Percentiles rank a stretch among this genome's conserved stretches.
phyloP scores from a whole-genome alignment of 2,329 filamentous ascomycete species.

The Claviceps digitariae region DNA sequence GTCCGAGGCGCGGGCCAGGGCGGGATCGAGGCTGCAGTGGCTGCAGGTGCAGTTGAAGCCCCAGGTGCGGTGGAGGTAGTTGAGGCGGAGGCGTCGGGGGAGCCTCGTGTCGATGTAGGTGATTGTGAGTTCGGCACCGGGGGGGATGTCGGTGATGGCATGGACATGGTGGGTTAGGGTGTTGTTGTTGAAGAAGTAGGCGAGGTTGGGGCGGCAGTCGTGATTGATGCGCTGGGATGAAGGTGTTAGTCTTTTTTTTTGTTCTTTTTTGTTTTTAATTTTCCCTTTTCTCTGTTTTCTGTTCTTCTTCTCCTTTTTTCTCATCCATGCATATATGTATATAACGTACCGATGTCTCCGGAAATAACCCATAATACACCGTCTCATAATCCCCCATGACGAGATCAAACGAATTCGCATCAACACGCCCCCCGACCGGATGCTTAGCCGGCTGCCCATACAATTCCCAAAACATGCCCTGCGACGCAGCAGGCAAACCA shows the following conservation, averaged over 20 bases:
- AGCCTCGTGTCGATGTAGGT: constrained; percentile 26
- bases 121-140: constrained; percentile 30
- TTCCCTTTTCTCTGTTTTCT: too few relatives aligned
- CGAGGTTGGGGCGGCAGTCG: constrained; percentile 30
- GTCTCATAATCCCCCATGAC: neutral
- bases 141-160: constrained; percentile 24
- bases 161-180: constrained; percentile 26
- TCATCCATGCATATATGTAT: too few relatives aligned
- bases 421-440: constrained; percentile 4
- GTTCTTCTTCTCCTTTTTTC: neutral
- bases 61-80: constrained; percentile 21
- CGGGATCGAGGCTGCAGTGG: constrained; percentile 19
- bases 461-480: constrained; percentile 5
- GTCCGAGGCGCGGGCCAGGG: constrained; percentile 21
- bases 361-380: constrained; percentile 4
- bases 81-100: constrained; percentile 13
- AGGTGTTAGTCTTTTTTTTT: neutral
- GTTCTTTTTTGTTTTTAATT: too few relatives aligned
- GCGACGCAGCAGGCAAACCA: constrained; percentile 2
- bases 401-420: constrained; percentile 8
- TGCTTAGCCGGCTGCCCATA: neutral
- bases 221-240: constrained; percentile 25
- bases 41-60: constrained; percentile 28
- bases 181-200: constrained; percentile 26
- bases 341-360: constrained; percentile 8